phyloP scores from a whole-genome alignment of 495 filamentous ascomycete genomes.

The Penicillium canariense region DNA sequence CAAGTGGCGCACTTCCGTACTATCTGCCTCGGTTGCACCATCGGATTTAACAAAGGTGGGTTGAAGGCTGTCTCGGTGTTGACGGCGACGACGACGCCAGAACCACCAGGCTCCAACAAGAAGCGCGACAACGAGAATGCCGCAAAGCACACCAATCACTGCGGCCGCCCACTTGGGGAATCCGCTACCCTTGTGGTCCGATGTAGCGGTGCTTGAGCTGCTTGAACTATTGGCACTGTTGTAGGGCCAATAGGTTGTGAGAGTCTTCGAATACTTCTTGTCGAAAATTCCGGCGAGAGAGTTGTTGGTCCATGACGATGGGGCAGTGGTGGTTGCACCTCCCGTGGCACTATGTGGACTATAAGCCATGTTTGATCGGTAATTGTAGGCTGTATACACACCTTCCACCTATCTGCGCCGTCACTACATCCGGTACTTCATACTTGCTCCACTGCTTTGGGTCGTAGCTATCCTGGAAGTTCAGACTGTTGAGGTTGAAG shows the following conservation, averaged over 20 bases:
- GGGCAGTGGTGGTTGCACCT: constrained; percentile 55
- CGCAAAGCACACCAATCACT: constrained; percentile 66
- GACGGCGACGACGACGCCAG: constrained; percentile 51
- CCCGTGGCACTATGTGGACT: constrained; percentile 40
- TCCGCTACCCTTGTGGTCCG: constrained; percentile 25
- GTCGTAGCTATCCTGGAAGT: constrained; percentile 60
- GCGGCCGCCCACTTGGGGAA: constrained; percentile 61
- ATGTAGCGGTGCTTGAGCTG: constrained; percentile 8
- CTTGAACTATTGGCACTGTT: constrained; percentile 5
- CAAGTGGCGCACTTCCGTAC: constrained; percentile 1
- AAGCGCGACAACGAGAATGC: constrained; percentile 51
- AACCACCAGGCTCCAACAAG: constrained; percentile 39
- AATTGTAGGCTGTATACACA: constrained; percentile 22
- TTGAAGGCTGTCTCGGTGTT: background rate
- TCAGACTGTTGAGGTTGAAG: constrained; percentile 60
- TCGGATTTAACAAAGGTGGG: background rate
- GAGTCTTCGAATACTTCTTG: constrained; percentile 53
- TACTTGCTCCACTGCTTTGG: constrained; percentile 57
- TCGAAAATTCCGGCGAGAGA: constrained; percentile 54
- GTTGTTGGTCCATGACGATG: constrained; percentile 49
- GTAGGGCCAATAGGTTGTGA: constrained; percentile 63
- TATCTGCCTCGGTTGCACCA: constrained; percentile 4
- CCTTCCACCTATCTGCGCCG: constrained; percentile 60
- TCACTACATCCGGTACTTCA: constrained; percentile 57
- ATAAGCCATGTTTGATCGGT: background rate